phyloP scores from a whole-genome alignment of 768 basidiomycete genomes.

The Coprinopsis strossmayeri region DNA sequence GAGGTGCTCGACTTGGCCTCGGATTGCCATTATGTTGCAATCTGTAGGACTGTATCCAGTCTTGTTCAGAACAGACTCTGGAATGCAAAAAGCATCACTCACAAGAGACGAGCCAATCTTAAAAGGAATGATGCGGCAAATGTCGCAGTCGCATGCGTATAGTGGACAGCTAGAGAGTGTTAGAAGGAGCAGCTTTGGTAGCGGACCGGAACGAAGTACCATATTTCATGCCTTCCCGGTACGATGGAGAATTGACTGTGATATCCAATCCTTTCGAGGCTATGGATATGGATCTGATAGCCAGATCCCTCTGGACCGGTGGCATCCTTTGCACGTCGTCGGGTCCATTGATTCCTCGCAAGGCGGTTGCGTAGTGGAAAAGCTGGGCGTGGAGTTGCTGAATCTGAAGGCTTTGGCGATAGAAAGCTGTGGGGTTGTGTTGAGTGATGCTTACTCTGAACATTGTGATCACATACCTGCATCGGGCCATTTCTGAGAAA shows the following conservation, averaged over 20 bases:
- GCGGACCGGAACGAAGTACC: constrained; percentile 37
- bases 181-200: constrained; percentile 1
- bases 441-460: constrained; percentile 1
- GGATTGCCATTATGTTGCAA: constrained; percentile 69
- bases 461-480: constrained; percentile 43
- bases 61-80: background rate
- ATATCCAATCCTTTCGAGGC: constrained; percentile 79
- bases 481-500: constrained; percentile 78
- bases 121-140: constrained; percentile 90
- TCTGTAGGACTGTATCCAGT: constrained; percentile 60
- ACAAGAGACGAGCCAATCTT: constrained; percentile 84
- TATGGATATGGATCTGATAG: constrained; percentile 76
- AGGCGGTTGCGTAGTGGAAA: constrained; percentile 78
- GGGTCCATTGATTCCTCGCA: constrained; percentile 77
- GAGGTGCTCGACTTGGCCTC: constrained; percentile 72
- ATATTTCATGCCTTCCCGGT: constrained; percentile 89
- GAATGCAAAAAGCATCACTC: constrained; percentile 22
- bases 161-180: constrained; percentile 76
- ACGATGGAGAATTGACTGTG: constrained; percentile 76
- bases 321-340: constrained; percentile 87
- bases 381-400: constrained; percentile 84
- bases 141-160: constrained; percentile 88
- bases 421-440: constrained; percentile 51
- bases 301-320: constrained; percentile 67
- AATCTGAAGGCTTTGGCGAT: constrained; percentile 81